Base-by-base conservation (phyloP, 2,329 filamentous ascomycete species). In the Peltaster fructicola region DNA sequence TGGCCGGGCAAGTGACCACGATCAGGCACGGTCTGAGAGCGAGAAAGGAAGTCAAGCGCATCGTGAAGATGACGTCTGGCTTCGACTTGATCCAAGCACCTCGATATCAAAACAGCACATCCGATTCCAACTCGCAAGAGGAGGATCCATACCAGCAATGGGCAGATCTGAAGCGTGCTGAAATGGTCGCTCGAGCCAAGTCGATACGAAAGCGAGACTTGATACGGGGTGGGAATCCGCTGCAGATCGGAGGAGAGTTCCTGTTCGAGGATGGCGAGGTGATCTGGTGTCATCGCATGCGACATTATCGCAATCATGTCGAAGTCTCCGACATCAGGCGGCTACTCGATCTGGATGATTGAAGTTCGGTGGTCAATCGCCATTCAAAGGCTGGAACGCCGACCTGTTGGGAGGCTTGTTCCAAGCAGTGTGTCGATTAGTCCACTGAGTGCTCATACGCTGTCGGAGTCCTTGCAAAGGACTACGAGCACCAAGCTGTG, bases 241-340 rank as follows among this genome's bases (percentile, higher is more conserved):
- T 52, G 29, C 52, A 54, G 36, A 44, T 54, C 15, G 51, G 51
- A 4, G 51, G 51, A 4, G 51, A 54, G 25, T 53, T 54, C 21
- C 22, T 54, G 33, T 52, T 54, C 26, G 44, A 51, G 16, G 45
- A 52, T n/a, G 51, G 47, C 1, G 35, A 48, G 33, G 47, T 50
- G 6, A 36, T 50, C 4, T 54, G 51, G 51, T 53, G 51, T 29
- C 48, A 54, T 39, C 45, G 51, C 8, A 54, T 54, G 51, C 39
- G 37, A 30, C 47, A 50, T 22, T 48, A 42, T 23, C 36, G 51
- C 14, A 41, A 44, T 17, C 51, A 54, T 31, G 41, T 46, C 5
- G 50, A 53, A 29, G 38, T 53, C 14, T 25, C 26, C 16, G 38
- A 44, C 12, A 29, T 54, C 20, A 36, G 47, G 31, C 38, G 36